Conservation (phyloP, 1,139 yeast species). For the Hemisphaericaspora lyxosophila region DNA sequence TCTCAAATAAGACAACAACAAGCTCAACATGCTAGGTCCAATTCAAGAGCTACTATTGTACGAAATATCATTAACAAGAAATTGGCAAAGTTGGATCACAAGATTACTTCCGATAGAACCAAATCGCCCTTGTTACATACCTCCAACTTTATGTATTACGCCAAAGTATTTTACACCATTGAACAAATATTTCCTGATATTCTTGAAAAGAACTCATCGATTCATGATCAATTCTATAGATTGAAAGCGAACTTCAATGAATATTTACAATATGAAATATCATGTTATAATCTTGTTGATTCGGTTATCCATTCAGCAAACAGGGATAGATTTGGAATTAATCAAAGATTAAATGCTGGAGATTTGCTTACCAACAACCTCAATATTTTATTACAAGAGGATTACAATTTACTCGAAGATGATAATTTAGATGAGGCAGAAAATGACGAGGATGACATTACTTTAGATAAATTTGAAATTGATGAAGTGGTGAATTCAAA, state of each 20-base stretch:
- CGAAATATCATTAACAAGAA: conserved; percentile 31
- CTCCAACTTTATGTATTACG: conserved; percentile 31
- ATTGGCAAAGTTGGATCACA: conserved; percentile 21
- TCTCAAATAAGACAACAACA: conserved; percentile 17
- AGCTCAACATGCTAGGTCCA: conserved; percentile 17
- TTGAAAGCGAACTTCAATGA: conserved; percentile 27
- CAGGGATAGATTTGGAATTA: conserved; percentile 17
- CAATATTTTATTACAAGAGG: conserved; percentile 10
- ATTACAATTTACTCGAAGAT: conserved; percentile 11
- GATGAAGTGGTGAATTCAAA: conserved; percentile 10
- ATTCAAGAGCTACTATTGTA: conserved; percentile 22
- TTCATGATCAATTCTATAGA: conserved; percentile 18
- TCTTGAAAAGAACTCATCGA: conserved; percentile 18
- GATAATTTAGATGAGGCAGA: conserved; percentile 20
- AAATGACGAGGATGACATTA: conserved; percentile 17
- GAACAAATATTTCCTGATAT: conserved; percentile 25
- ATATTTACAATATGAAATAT: conserved; percentile 27
- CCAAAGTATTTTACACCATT: conserved; percentile 36
- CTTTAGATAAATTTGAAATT: conserved; percentile 14
- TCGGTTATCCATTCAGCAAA: conserved; percentile 8
- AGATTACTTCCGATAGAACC: conserved; percentile 11
- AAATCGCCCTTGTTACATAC: conserved; percentile 23
- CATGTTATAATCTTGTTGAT: conserved; percentile 20
- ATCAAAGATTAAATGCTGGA: conserved; percentile 16
- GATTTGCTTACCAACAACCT: conserved; percentile 10